A percentile compares a stretch with the other conserved stretches of the same genome.
These are phyloP conservation scores for Blastocladiella emersonii DNA, from an alignment of 371 early-diverging fungal genomes.

Conservation along the genomic window DNA sequence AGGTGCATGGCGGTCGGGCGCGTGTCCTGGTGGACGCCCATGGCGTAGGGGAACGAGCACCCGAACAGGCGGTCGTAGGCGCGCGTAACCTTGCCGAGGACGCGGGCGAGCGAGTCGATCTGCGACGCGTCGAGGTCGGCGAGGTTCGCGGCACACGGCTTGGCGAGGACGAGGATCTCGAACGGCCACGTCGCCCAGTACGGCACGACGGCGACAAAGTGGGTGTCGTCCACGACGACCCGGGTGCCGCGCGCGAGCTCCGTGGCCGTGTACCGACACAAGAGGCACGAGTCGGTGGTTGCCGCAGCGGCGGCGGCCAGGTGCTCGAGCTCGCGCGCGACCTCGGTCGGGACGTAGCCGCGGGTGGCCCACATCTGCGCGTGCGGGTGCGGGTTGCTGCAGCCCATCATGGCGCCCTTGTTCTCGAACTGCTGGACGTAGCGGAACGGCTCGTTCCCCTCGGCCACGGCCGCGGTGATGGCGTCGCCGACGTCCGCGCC, in stretches of 20 bases:
- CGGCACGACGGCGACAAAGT: slow-evolving; percentile 71
- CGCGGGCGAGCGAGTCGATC: slow-evolving; percentile 49
- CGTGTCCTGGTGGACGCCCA: slow-evolving; percentile 83
- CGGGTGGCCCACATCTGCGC: slow-evolving; percentile 84
- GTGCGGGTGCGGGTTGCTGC: slow-evolving; percentile 88
- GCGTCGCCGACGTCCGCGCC: too few species aligned
- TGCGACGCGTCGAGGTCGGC: slow-evolving; percentile 32
- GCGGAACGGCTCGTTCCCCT: slow-evolving; percentile 18
- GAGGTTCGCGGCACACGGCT: slow-evolving; percentile 43
- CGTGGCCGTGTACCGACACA: slow-evolving; percentile 63
- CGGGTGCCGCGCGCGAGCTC: slow-evolving; percentile 53
- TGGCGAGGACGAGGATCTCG: slow-evolving; percentile 71
- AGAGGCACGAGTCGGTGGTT: background rate
- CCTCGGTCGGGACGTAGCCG: slow-evolving; percentile 66
- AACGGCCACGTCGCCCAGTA: slow-evolving; percentile 96
- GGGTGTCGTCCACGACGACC: slow-evolving; percentile 59
- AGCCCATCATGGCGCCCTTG: slow-evolving; percentile 92
- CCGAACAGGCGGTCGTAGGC: slow-evolving; percentile 84
- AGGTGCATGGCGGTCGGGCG: slow-evolving; percentile 42
- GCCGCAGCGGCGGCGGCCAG: slow-evolving; percentile 24
- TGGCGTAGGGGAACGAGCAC: slow-evolving; percentile 87
- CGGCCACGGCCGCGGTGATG: too few species aligned
- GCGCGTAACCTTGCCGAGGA: slow-evolving; percentile 53
- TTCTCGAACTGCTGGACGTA: slow-evolving; percentile 92
- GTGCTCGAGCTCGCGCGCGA: slow-evolving; percentile 46